These are phyloP conservation scores for Proliferodiscus dingleyae DNA, from an alignment of 2,329 filamentous ascomycete species.

Conservation along the genomic window DNA sequence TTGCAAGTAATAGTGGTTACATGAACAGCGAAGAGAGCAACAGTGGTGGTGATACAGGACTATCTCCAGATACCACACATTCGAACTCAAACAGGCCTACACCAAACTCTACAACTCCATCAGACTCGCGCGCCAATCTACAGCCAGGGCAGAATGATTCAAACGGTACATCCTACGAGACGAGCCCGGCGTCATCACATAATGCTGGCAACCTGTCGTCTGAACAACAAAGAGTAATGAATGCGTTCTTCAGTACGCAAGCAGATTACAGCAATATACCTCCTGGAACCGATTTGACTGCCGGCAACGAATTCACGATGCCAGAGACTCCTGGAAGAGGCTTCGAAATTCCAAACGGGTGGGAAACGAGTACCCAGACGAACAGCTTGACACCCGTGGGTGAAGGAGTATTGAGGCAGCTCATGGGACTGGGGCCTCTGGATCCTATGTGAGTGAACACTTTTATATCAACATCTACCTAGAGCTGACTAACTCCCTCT, in stretches of 20 bases:
- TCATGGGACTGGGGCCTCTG: slow-evolving; percentile 56
- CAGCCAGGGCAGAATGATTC: slow-evolving; percentile 32
- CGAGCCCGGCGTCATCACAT: slow-evolving; percentile 44
- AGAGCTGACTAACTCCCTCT: background rate
- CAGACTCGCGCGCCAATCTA: slow-evolving; percentile 34
- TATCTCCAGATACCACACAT: slow-evolving; percentile 22
- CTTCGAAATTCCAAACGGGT: slow-evolving; percentile 40
- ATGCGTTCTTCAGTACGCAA: slow-evolving; percentile 23
- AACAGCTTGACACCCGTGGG: slow-evolving; percentile 50
- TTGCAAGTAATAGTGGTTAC: slow-evolving; percentile 34
- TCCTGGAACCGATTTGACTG: slow-evolving; percentile 18
- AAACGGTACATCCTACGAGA: slow-evolving; percentile 44
- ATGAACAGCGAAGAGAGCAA: slow-evolving; percentile 38
- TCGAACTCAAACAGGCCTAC: slow-evolving; percentile 49
- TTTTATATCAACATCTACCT: background rate
- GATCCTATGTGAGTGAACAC: slow-evolving; percentile 53
- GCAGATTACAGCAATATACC: slow-evolving; percentile 20
- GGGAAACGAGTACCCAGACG: slow-evolving; percentile 37
- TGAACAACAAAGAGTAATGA: slow-evolving; percentile 33
- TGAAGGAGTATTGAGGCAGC: slow-evolving; percentile 51
- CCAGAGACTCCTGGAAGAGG: slow-evolving; percentile 35
- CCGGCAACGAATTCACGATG: slow-evolving; percentile 36
- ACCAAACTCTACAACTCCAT: slow-evolving; percentile 51
- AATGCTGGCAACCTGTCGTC: slow-evolving; percentile 1
- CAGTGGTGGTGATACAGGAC: slow-evolving; percentile 27